Conservation (phyloP, 2,329 filamentous ascomycete genomes). For the Penicillium sp. region DNA sequence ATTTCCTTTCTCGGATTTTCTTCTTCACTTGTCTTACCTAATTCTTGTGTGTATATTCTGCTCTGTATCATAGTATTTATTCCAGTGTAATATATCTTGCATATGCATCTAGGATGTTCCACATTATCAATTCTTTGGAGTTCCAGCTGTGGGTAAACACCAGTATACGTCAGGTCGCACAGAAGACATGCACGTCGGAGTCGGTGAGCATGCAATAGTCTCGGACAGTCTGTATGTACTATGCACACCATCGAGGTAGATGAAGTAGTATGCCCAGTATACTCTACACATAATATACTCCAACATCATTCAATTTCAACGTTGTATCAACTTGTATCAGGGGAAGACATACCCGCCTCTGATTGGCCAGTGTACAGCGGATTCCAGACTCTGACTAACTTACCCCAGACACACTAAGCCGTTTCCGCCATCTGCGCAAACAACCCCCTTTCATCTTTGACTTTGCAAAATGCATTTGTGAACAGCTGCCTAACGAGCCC, state of each 20-base stretch:
- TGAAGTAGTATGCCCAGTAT: background rate
- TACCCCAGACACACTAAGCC: background rate
- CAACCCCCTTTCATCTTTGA: background rate
- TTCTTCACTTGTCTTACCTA: background rate
- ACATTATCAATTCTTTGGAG: background rate
- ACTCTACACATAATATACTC: background rate
- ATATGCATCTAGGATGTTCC: background rate
- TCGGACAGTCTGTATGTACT: background rate
- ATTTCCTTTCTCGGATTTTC: background rate
- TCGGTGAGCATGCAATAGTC: background rate
- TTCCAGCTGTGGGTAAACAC: too few species aligned
- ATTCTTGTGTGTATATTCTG: background rate
- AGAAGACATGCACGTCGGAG: background rate
- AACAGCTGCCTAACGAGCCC: background rate
- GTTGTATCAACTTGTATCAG: too few species aligned
- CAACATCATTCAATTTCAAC: too few species aligned
- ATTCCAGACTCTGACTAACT: background rate
- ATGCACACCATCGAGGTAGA: background rate
- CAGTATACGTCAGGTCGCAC: background rate
- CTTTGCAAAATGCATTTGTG: too few species aligned
- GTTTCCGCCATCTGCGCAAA: background rate
- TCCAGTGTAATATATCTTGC: background rate
- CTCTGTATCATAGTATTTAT: background rate
- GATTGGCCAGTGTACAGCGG: background rate
- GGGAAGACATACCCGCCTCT: background rate